Conservation (phyloP, 768 basidiomycete species). For the Phanerochaete sordida region DNA sequence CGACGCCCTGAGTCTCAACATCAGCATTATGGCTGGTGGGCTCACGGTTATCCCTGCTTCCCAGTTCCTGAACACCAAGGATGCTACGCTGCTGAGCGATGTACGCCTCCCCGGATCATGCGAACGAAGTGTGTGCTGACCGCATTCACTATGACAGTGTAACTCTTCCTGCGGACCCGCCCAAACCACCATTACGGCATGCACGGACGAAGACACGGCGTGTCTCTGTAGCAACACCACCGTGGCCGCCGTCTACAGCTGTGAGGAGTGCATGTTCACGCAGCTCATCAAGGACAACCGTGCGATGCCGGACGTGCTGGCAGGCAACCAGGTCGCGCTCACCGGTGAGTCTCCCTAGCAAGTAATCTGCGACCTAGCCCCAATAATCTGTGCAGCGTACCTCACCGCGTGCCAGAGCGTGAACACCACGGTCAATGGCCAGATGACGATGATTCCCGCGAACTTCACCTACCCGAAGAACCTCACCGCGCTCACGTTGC, state of each 20-base stretch:
- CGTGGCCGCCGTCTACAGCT: slow-evolving; percentile 40
- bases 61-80: slow-evolving; percentile 42
- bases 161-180: slow-evolving; percentile 19
- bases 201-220: slow-evolving; percentile 30
- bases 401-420: slow-evolving; percentile 46
- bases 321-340: slow-evolving; percentile 59
- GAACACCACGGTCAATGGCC: slow-evolving; percentile 33
- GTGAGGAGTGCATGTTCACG: slow-evolving; percentile 69
- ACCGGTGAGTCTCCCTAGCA: slow-evolving; percentile 37
- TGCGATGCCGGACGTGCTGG: slow-evolving; percentile 45
- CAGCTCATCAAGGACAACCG: slow-evolving; percentile 48
- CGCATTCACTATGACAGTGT: slow-evolving; percentile 18
- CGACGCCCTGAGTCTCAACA: no score
- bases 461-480: no score
- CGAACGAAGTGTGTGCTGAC: background rate
- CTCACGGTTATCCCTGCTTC: slow-evolving; percentile 34
- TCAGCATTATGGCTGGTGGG: slow-evolving; percentile 36
- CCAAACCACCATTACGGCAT: background rate
- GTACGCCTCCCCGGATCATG: slow-evolving; percentile 21
- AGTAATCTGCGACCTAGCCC: background rate
- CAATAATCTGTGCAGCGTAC: background rate
- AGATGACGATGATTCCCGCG: no score
- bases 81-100: slow-evolving; percentile 23
- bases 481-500: slow-evolving; percentile 41
- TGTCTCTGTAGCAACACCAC: slow-evolving; percentile 54